Percentiles rank a stretch among this genome's conserved stretches.
Evolutionary conservation across 768 basidiomycete species (phyloP).

Genomic region (Rossbeevera mucosa): DNA sequence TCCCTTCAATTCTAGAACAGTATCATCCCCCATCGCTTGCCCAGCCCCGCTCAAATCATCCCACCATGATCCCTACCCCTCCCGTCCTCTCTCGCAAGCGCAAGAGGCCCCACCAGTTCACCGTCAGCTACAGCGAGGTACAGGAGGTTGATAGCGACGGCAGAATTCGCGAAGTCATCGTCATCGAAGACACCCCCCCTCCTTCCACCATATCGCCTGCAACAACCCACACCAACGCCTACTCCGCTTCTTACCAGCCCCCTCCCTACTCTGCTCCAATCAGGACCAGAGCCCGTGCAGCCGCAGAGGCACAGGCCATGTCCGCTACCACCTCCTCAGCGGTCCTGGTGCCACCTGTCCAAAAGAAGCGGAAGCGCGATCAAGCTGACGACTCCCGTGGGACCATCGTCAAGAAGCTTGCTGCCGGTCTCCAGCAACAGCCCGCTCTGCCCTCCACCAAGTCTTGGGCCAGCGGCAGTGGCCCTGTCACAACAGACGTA

Average conservation of each 20-base stretch:
- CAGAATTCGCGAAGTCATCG: constrained; percentile 78
- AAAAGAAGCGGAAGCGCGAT: constrained; percentile 84
- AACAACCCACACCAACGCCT: constrained; percentile 63
- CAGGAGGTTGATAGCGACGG: constrained; percentile 81
- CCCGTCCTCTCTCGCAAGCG: constrained; percentile 74
- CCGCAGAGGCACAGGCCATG: constrained; percentile 77
- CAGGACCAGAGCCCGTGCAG: constrained; percentile 79
- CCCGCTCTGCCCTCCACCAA: constrained; percentile 49
- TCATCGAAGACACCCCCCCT: constrained; percentile 90
- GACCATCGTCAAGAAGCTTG: constrained; percentile 59
- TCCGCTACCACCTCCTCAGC: constrained; percentile 64
- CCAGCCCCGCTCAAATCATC: constrained; percentile 35
- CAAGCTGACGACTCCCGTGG: constrained; percentile 68
- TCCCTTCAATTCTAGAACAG: constrained; percentile 56
- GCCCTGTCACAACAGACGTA: constrained; percentile 64
- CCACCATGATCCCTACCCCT: constrained; percentile 68
- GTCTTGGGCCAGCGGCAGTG: constrained; percentile 65
- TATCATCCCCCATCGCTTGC: constrained; percentile 59
- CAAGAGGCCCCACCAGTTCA: constrained; percentile 76
- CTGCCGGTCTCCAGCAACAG: constrained; percentile 46
- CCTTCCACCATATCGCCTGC: constrained; percentile 71
- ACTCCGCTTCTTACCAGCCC: constrained; percentile 77
- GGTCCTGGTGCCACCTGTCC: constrained; percentile 59
- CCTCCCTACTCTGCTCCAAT: constrained; percentile 72
- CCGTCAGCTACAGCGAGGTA: constrained; percentile 83